A percentile compares a stretch with the other conserved stretches of the same genome.
Evolutionary conservation across 23 red algal species (phyloP).

Genomic region (Cyanidiococcus yangmingshanensis): DNA sequence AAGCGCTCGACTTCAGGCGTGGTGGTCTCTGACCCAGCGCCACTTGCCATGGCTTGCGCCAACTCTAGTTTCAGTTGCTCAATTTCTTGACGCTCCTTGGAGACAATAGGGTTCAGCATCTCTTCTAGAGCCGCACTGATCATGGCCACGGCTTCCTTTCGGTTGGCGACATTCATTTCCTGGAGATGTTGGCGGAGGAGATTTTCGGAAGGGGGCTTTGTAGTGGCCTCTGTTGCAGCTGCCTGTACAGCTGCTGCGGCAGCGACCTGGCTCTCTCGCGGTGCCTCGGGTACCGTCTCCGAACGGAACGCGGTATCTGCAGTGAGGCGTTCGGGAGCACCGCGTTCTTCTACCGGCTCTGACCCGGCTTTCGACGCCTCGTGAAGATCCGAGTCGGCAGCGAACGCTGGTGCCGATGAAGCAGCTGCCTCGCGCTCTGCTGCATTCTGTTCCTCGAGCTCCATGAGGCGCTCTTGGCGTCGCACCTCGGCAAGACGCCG

Average conservation of each 20-base stretch:
- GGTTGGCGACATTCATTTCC: constrained; percentile 12
- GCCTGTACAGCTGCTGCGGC: constrained; percentile 19
- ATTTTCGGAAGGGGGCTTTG: neutral
- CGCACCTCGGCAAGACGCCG: constrained; percentile 81
- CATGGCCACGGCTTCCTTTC: constrained; percentile 8
- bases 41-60: constrained; percentile 30
- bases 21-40: neutral
- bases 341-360: neutral
- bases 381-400: neutral
- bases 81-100: constrained; percentile 64
- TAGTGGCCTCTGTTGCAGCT: constrained; percentile 17
- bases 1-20: constrained; percentile 52
- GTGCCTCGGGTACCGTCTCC: neutral
- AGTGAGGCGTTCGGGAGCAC: neutral
- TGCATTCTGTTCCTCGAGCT: constrained; percentile 61
- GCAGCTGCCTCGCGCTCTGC: constrained; percentile 33
- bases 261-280: neutral
- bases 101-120: constrained; percentile 40
- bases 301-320: neutral
- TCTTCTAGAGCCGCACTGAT: constrained; percentile 34
- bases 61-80: constrained; percentile 81
- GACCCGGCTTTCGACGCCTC: neutral
- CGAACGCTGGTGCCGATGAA: neutral
- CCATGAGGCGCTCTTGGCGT: constrained; percentile 66
- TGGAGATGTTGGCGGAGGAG: constrained; percentile 12